Percentiles rank a stretch among this genome's conserved stretches.
Evolutionary conservation across 345 rosid genomes (phyloP).

Genomic region (Mangifera indica): DNA sequence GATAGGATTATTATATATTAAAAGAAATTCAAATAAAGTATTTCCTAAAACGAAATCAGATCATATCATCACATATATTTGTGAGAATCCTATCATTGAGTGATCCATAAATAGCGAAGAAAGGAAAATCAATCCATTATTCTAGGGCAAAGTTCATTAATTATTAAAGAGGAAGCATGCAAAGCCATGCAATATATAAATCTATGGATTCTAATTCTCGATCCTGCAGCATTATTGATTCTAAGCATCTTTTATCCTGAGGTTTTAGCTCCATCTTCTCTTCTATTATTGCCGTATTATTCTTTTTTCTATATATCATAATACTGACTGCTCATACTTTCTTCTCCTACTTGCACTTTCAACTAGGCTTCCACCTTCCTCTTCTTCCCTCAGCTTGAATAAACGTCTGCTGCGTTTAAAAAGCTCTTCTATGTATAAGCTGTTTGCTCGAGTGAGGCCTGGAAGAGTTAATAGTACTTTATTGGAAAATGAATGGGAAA

Average conservation of each 20-base stretch:
- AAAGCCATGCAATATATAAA: slow-evolving; percentile 12
- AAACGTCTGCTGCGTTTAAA: too few relatives aligned
- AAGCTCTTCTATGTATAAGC: background rate
- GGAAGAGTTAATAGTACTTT: slow-evolving; percentile 22
- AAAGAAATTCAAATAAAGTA: too few relatives aligned
- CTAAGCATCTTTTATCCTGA: slow-evolving; percentile 55
- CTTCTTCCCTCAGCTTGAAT: background rate
- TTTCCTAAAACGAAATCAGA: too few relatives aligned
- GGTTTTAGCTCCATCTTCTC: slow-evolving; percentile 37
- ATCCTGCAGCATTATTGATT: slow-evolving; percentile 50
- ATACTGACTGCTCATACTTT: slow-evolving; percentile 39
- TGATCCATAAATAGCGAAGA: too few relatives aligned
- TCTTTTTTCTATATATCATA: slow-evolving; percentile 28
- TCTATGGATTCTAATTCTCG: slow-evolving; percentile 48
- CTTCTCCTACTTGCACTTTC: slow-evolving; percentile 36
- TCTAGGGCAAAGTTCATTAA: slow-evolving; percentile 1
- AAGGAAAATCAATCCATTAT: background rate
- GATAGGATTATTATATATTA: too few relatives aligned
- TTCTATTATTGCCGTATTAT: slow-evolving; percentile 47
- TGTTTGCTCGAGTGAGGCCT: slow-evolving; percentile 1
- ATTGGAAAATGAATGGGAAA: slow-evolving; percentile 59
- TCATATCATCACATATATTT: too few relatives aligned
- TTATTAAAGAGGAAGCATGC: slow-evolving; percentile 18
- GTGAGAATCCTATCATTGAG: too few relatives aligned
- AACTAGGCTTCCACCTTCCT: slow-evolving; percentile 19